phyloP scores from a whole-genome alignment of 208 protist genomes.

The Wallacemonas sp. region DNA sequence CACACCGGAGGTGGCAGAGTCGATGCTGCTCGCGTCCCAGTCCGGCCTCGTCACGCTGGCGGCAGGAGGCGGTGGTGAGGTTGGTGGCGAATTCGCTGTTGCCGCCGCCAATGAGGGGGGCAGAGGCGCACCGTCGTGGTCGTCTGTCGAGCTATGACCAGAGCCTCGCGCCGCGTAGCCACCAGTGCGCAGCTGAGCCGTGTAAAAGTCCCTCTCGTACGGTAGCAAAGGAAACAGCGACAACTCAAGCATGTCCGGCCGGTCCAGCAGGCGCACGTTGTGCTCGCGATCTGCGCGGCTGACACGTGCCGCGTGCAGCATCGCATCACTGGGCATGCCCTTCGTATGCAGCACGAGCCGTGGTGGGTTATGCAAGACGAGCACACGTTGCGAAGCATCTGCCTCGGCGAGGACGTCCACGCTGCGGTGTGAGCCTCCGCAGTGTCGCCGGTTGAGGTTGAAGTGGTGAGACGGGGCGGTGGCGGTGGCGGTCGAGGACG shows the following conservation, averaged over 20 bases:
- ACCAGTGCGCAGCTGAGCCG: conserved; percentile 28
- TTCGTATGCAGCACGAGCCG: conserved; percentile 47
- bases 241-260: conserved; percentile 36
- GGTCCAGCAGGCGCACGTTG: conserved; percentile 22
- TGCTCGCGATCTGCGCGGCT: conserved; percentile 27
- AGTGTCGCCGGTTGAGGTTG: no score
- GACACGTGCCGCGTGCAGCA: conserved; percentile 28
- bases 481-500: not conserved
- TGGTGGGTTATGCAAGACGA: conserved; percentile 64
- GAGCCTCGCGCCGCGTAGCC: not conserved
- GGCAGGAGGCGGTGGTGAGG: no score
- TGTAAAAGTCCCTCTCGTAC: conserved; percentile 64
- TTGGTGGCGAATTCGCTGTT: no score
- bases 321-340: conserved; percentile 17
- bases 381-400: conserved; percentile 1
- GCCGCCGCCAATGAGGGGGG: not conserved
- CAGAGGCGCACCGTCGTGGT: not conserved
- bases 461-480: not conserved
- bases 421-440: no score
- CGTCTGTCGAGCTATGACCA: not conserved
- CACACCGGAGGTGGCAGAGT: not conserved
- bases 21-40: not conserved
- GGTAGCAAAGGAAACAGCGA: conserved; percentile 32
- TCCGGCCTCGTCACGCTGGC: no score
- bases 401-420: not conserved